Conservation (phyloP, 2,329 filamentous ascomycete genomes). For the Curvularia spicifera region DNA sequence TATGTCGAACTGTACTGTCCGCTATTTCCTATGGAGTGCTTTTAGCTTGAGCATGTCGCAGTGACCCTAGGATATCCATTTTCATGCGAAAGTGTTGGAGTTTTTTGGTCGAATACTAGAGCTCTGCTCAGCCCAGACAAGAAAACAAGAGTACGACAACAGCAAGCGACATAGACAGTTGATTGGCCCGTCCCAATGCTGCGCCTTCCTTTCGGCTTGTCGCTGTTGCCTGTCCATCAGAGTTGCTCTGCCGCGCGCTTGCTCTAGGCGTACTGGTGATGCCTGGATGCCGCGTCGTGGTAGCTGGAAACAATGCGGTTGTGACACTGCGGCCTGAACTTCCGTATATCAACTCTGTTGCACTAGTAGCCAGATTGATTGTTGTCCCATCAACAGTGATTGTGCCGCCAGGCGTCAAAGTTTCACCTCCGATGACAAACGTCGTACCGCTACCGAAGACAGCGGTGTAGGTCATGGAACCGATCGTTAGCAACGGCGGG, state of each 20-base stretch:
- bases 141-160: neutral
- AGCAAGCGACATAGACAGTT: neutral
- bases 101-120: neutral
- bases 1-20: neutral
- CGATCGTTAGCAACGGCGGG: constrained; percentile 44
- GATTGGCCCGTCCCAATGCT: neutral
- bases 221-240: constrained; percentile 16
- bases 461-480: constrained; percentile 38
- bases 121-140: neutral
- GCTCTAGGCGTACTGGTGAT: constrained; percentile 17
- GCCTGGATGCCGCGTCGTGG: constrained; percentile 32
- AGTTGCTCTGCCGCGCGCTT: constrained; percentile 25
- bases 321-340: constrained; percentile 42
- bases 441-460: constrained; percentile 35
- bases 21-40: neutral
- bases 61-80: constrained; percentile 2
- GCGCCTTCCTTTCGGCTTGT: constrained; percentile 15
- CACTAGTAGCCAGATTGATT: constrained; percentile 44
- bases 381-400: constrained; percentile 43
- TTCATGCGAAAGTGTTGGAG: neutral
- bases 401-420: constrained; percentile 49
- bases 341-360: constrained; percentile 48
- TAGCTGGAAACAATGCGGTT: constrained; percentile 50
- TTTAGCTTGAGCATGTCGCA: neutral
- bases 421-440: constrained; percentile 49